Base-by-base conservation (phyloP, 1,284 basidiomycete genomes). In the Porogramme epimiltina region DNA sequence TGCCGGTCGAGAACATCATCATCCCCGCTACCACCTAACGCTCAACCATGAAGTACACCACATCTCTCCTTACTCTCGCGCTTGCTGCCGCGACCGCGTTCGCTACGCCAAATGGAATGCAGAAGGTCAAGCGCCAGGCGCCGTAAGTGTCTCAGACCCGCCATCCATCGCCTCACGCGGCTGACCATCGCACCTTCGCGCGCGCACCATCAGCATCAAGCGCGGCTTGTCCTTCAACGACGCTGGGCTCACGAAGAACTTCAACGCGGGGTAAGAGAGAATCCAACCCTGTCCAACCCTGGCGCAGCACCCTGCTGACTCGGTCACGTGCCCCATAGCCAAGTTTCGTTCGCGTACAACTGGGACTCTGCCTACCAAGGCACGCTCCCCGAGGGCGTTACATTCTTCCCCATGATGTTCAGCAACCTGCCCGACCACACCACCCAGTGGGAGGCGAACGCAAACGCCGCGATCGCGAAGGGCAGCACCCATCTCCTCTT, bases 211-310 rank as follows among this genome's bases (percentile, higher is more conserved):
- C 22, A 45, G 46, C n/a, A 54, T 49, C 55, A 68, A 69, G 60
- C 63, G 63, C 36, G 67, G 67, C 36, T 54, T 69, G 33, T 62
- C 64, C 18, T 69, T 62, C 61, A 69, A 69, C 54, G 60, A 67
- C 45, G 59, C 53, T 10, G 42, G 45, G 4, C 47, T 63, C 22
- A 62, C 64, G 24, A 55, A 54, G 22, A 34, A 52, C 37, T 69
- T 67, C 56, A 62, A 50, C 42, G 49, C 45, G 42, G 45, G 45
- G 67, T 69, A 49, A 51, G 15, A n/a, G n/a, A n/a, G n/a, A n/a
- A n/a, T n/a, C n/a, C n/a, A n/a, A n/a, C n/a, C n/a, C 20, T 15
- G 19, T 15, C 8, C 31, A 15, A 18, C 2, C 15, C 9, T n/a
- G n/a, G n/a, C n/a, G n/a, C n/a, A n/a, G n/a, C n/a, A n/a, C n/a